Base-by-base conservation (phyloP, 306 rosid species). In the Quillaja saponaria region DNA sequence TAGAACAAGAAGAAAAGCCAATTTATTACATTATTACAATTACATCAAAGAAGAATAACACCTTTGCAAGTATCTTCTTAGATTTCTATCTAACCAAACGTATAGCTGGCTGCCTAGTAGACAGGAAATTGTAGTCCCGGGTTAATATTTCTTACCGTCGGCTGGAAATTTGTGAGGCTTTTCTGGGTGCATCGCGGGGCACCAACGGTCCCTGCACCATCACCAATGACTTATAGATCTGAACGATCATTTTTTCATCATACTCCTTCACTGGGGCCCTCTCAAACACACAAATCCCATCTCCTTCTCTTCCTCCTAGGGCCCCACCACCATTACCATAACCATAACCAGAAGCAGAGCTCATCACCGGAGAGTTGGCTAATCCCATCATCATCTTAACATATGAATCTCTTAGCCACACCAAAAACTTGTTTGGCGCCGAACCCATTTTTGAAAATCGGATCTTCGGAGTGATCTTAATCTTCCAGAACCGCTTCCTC, bases 391-490 rank as follows among this genome's bases (percentile, higher is more conserved):
- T 91, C 68, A 87, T 82, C 3, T 71, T 69, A 6, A 88, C 80
- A 54, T 91, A 88, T 1, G 85, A 75, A 50, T 91, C 96, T 21
- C 98, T 84, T 3, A 88, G 76, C 95, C 98, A 86, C 18, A 81
- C 28, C 13, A 80, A 13, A 13, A 86, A 8, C 55, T 80, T 91
- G 66, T 79, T 91, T 0, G 96, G 86, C 6, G n/a, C n/a, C n/a
- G 95, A 84, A 28, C 89, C 73, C 21, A 69, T 52, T 58, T 65
- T 58, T 6, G 73, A 56, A 28, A 73, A 50, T 28, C 61, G 67
- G 20, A 85, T 73, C 83, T 77, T 91, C 0, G 78, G 92, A 0
- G 61, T 17, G 1, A 84, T 21, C 71, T 73, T 90, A 66, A 92
- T 39, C 73, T 79, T 61, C 92, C 96, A 84, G 4, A 77, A 64